Conservation (phyloP, 2,329 filamentous ascomycete species). For the Fusarium sp. region DNA sequence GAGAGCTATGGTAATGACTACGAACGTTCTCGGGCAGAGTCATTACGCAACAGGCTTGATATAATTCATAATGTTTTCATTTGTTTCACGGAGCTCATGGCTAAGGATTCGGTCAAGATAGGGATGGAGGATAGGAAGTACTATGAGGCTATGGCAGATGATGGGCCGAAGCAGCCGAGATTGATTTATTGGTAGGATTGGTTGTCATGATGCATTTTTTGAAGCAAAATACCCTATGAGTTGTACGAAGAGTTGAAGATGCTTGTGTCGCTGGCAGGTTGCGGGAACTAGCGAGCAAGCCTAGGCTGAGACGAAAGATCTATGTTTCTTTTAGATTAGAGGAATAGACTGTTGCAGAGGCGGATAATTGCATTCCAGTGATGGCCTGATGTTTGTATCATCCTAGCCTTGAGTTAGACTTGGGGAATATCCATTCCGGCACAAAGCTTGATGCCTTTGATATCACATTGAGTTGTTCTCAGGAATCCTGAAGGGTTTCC, state of each 20-base stretch:
- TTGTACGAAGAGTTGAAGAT: conserved; percentile 31
- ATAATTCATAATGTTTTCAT: conserved; percentile 19
- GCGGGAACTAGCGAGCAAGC: conserved; percentile 16
- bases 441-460: not conserved
- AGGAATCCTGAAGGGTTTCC: not conserved
- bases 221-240: conserved; percentile 39
- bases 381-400: not conserved
- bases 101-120: not conserved
- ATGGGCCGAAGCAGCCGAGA: conserved; percentile 3
- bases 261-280: conserved; percentile 30
- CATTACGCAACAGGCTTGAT: not conserved
- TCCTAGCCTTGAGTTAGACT: not conserved
- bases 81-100: conserved; percentile 12
- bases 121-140: conserved; percentile 5
- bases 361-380: not conserved
- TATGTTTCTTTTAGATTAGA: conserved; percentile 14
- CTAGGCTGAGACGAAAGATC: conserved; percentile 28
- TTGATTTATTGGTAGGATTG: conserved; percentile 27
- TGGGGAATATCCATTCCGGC: conserved; percentile 1
- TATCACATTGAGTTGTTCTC: not conserved
- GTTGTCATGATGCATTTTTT: conserved; percentile 26
- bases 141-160: conserved; percentile 19
- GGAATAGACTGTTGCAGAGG: conserved; percentile 15
- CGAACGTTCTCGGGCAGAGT: not conserved
- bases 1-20: conserved; percentile 40